These are phyloP conservation scores for Torulaspora indica DNA, from an alignment of 805 yeast species.

Conservation along the genomic window DNA sequence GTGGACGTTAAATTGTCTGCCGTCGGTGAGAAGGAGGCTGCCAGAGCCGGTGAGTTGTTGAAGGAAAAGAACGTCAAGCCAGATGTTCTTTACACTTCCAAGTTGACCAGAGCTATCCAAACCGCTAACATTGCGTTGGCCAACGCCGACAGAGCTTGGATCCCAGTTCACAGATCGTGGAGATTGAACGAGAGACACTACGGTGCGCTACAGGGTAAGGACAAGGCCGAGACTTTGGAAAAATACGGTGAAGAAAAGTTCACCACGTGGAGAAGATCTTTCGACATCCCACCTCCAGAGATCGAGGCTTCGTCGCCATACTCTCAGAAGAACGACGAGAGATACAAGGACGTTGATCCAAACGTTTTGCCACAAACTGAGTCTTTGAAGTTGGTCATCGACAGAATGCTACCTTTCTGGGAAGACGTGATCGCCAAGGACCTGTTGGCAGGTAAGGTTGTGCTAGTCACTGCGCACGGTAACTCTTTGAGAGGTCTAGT, in stretches of 20 bases:
- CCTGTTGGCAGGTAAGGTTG: slow-evolving; percentile 82
- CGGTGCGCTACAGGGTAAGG: slow-evolving; percentile 98
- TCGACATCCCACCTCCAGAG: slow-evolving; percentile 92
- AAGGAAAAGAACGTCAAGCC: slow-evolving; percentile 82
- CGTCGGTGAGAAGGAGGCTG: slow-evolving; percentile 85
- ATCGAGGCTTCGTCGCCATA: slow-evolving; percentile 72
- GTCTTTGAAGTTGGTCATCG: slow-evolving; percentile 90
- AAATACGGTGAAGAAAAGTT: slow-evolving; percentile 87
- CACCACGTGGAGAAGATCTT: slow-evolving; percentile 97
- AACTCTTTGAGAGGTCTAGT: slow-evolving; percentile 96
- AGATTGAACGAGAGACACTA: slow-evolving; percentile 98
- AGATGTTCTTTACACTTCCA: slow-evolving; percentile 86
- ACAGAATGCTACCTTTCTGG: slow-evolving; percentile 96
- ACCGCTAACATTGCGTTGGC: slow-evolving; percentile 94
- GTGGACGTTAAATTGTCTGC: slow-evolving; percentile 86
- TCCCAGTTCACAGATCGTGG: slow-evolving; percentile 94
- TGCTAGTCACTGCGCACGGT: slow-evolving; percentile 94
- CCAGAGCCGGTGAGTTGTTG: slow-evolving; percentile 86
- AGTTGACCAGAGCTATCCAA: slow-evolving; percentile 90
- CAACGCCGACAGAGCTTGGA: slow-evolving; percentile 80
- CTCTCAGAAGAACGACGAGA: slow-evolving; percentile 80
- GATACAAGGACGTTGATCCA: slow-evolving; percentile 82
- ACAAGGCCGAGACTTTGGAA: slow-evolving; percentile 89
- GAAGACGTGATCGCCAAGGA: slow-evolving; percentile 85
- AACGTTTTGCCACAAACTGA: slow-evolving; percentile 88